Base-by-base conservation (phyloP, 2,329 filamentous ascomycete species). In the Cytospora mali region DNA sequence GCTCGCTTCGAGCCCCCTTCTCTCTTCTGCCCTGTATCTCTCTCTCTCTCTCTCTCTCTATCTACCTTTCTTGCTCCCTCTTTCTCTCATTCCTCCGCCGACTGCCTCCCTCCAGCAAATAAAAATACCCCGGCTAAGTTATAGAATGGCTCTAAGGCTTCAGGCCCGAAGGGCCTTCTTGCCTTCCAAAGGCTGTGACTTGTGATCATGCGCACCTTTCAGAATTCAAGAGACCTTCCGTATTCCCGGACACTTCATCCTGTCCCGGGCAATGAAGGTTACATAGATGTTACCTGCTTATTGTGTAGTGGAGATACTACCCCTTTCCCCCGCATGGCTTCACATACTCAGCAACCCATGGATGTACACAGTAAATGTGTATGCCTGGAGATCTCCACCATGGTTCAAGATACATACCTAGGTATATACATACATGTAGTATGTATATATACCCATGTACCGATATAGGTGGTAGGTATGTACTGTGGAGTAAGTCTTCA, bases 111-210 rank as follows among this genome's bases (percentile, higher is more conserved):
- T 21, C 21, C 7, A 28, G 31, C n/a, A 23, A 33, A 27, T 42
- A 21, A 42, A n/a, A 33, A 46, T 33, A 25, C 9, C 33, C 9
- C n/a, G 9, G 13, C 27, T 29, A 16, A 2, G 25, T 31, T 23
- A 46, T 46, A 46, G n/a, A 23, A 6, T 21, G n/a, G n/a, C 42
- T 46, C 18, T 25, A 33, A 54, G 57, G 49, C 23, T 53, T 60
- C 27, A 60, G 57, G 57, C 33, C 57, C 57, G 57, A 60, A 60
- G 57, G 27, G 33, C 57, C 57, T 60, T 53, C 10, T 29, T 21
- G 14, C 27, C 49, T 35, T 39, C 46, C n/a, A 46, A 46, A 9
- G 42, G n/a, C 7, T 23, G n/a, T 10, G 46, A 51, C 46, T 39
- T 48, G 27, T 23, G 29, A 23, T 50, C 23, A 58, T 39, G 55